Conservation (phyloP, 2,329 filamentous ascomycete genomes). For the Fusarium praegraminearum region DNA sequence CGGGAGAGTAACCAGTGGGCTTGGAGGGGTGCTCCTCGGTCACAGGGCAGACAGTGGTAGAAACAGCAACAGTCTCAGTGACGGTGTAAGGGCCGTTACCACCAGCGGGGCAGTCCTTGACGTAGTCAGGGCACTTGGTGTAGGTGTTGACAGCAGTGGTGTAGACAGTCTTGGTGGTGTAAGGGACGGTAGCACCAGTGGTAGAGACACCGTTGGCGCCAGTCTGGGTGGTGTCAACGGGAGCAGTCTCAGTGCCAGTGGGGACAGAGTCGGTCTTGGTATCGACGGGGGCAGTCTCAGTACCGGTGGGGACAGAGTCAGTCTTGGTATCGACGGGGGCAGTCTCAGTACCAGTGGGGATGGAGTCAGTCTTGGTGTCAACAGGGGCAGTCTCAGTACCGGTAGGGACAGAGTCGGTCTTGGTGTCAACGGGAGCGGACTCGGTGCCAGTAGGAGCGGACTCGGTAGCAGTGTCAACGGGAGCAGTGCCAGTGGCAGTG, state of each 20-base stretch:
- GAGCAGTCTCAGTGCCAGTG: not conserved
- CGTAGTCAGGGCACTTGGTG: constrained; percentile 49
- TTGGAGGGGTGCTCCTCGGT: constrained; percentile 40
- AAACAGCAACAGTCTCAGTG: constrained; percentile 51
- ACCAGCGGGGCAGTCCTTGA: constrained; percentile 49
- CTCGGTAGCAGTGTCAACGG: not conserved
- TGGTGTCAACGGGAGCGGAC: not conserved
- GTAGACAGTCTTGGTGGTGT: constrained; percentile 52
- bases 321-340: not conserved
- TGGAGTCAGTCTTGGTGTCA: not conserved
- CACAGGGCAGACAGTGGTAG: constrained; percentile 60
- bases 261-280: not conserved
- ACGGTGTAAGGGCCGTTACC: constrained; percentile 43
- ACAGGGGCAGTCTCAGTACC: not conserved
- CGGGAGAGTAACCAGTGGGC: constrained; percentile 45
- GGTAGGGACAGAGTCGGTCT: not conserved
- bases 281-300: constrained; percentile 1
- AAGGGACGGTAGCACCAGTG: constrained; percentile 28
- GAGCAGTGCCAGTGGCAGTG: constrained; percentile 17
- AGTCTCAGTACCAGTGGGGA: not conserved
- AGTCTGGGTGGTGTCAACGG: not conserved
- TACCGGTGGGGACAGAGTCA: not conserved
- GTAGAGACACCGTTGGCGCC: constrained; percentile 14
- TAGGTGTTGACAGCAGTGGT: constrained; percentile 47
- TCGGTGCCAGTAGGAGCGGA: not conserved